Conservation (phyloP, 352 stramenopile species). For the Phytophthora parvispora region DNA sequence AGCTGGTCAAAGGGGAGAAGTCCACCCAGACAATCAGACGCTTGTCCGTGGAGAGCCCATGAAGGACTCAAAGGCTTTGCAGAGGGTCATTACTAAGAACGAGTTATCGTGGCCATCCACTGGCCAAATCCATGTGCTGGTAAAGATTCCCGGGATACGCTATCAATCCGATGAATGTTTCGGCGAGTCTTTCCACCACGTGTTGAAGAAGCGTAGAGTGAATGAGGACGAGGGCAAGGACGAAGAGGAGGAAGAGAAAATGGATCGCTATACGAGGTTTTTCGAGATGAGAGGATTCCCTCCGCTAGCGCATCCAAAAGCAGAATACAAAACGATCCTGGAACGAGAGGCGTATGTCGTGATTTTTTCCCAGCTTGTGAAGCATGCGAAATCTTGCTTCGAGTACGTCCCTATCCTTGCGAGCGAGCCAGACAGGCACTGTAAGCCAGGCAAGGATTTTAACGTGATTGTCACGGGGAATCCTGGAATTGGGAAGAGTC, state of each 20-base stretch:
- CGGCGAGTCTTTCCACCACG: background rate
- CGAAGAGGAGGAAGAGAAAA: too few species aligned
- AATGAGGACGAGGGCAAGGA: background rate
- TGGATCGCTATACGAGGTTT: too few species aligned
- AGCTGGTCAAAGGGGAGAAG: too few species aligned
- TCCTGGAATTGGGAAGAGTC: conserved; percentile 33
- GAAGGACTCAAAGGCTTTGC: background rate
- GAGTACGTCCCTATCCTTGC: background rate
- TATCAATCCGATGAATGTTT: background rate
- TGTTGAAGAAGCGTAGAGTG: background rate
- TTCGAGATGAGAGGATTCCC: background rate
- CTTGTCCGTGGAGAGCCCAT: background rate
- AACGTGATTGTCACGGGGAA: conserved; percentile 30
- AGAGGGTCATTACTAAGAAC: too few species aligned
- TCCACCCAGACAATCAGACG: too few species aligned
- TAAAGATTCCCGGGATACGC: background rate
- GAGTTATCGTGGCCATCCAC: too few species aligned
- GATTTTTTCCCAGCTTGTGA: background rate
- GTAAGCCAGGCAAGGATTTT: background rate
- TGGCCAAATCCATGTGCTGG: background rate
- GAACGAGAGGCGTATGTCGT: conserved; percentile 1
- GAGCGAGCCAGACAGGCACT: background rate
- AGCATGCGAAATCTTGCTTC: background rate
- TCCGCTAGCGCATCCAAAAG: background rate
- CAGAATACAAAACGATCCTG: background rate